Base-by-base conservation (phyloP, 345 rosid genomes). In the Linum usitatissimum region DNA sequence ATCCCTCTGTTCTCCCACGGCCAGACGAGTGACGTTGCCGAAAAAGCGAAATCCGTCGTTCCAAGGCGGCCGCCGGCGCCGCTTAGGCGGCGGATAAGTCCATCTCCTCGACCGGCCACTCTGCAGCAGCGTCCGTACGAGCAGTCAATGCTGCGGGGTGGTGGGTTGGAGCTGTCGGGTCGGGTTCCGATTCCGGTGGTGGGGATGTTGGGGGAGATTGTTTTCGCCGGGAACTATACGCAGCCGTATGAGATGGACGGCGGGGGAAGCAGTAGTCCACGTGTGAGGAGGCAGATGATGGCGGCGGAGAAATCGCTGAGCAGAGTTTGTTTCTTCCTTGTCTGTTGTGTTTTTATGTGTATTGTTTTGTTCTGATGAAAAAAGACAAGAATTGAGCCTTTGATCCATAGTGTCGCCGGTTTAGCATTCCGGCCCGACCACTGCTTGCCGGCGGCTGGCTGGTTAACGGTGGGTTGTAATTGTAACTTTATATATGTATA, bases 1-100 rank as follows among this genome's bases (percentile, higher is more conserved):
- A 78, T 93, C 63, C 99, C 99, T 6, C 90, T 93, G 9, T 90
- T 84, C 13, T 88, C 92, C n/a, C 76, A 88, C 9, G 95, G 87
- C 64, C 81, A 69, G 61, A 71, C 80, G 39, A 60, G 38, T 7
- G 51, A 45, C 51, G 51, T 45, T 10, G 7, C 51, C 14, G 51
- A 4, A 2, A 14, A 14, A 4, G 7, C 63, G 2, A 76, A 63
- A 18, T 42, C 68, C 18, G 69, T 76, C 64, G 70, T 51, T 19
- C 86, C 84, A 17, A 73, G 62, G 61, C 68, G 68, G 38, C 66
- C 66, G 18, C 9, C 53, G 0, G 79, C 61, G 59, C 66, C 66
- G 21, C 6, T 45, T 0, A 79, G 57, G 59, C 79, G 72, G 76
- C 59, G 71, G 81, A 15, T 45, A 0, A 10, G 13, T 63, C 87